Evolutionary conservation across 2,329 filamentous ascomycete genomes (phyloP).

Genomic region (Lithohypha guttulata): DNA sequence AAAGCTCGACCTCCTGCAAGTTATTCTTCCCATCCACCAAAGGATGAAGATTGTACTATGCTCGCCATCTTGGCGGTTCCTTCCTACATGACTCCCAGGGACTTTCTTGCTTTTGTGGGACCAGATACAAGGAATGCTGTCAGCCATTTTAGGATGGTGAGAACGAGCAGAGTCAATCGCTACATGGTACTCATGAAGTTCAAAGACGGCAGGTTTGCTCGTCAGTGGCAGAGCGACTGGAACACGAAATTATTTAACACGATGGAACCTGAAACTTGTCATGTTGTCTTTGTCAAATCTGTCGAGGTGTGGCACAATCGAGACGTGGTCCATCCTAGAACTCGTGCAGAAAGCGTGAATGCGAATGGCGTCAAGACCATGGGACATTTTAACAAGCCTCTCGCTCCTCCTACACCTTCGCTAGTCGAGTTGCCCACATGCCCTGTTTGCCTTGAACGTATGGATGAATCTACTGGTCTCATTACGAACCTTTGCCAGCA

Average conservation of each 20-base stretch:
- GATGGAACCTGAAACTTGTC: slow-evolving; percentile 90
- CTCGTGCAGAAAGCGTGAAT: slow-evolving; percentile 25
- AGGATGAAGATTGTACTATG: slow-evolving; percentile 64
- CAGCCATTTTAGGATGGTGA: slow-evolving; percentile 87
- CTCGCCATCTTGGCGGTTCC: slow-evolving; percentile 91
- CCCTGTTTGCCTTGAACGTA: slow-evolving; percentile 89
- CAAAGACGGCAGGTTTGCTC: slow-evolving; percentile 60
- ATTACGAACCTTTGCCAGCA: slow-evolving; percentile 96
- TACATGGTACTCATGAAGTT: slow-evolving; percentile 98
- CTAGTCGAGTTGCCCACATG: slow-evolving; percentile 89
- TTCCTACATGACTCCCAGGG: slow-evolving; percentile 80
- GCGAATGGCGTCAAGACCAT: slow-evolving; percentile 27
- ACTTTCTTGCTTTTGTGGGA: slow-evolving; percentile 84
- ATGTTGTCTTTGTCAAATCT: slow-evolving; percentile 87
- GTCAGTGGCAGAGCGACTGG: slow-evolving; percentile 72
- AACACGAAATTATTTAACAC: slow-evolving; percentile 89
- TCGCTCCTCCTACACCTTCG: slow-evolving; percentile 67
- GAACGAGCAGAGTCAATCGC: slow-evolving; percentile 76
- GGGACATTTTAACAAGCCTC: slow-evolving; percentile 47
- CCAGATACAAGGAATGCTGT: slow-evolving; percentile 77
- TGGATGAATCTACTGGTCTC: slow-evolving; percentile 93
- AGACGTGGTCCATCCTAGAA: slow-evolving; percentile 17
- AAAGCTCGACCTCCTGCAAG: slow-evolving; percentile 11
- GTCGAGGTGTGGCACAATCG: slow-evolving; percentile 67
- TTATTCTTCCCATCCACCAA: slow-evolving; percentile 17